Evolutionary conservation across 192 early-diverging fungal genomes (phyloP), one percentile per base, ranked within the genome.

Genomic region (Coemansia sp.): DNA sequence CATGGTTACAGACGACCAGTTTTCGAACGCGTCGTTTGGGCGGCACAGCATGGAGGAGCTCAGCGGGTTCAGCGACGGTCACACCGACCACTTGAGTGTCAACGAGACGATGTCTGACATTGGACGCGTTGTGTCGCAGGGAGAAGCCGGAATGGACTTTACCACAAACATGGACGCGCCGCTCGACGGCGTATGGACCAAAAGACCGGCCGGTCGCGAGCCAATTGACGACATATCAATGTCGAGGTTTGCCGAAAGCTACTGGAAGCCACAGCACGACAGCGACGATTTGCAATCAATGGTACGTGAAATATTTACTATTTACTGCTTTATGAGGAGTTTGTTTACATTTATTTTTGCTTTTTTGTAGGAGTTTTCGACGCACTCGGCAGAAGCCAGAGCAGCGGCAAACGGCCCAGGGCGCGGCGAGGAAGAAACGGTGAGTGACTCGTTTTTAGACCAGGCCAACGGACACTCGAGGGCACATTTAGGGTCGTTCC

Each of bases 121-220:
- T 53, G 74, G 74, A 0, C 59, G 64, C 8, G 68, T 66, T 1
- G 74, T 75, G 60, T 69, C 74, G 26, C 72, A 75, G 54, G 52
- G 17, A 5, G 74, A 75, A 26, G 62, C 74, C 0, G 64, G 67
- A 12, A 69, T 75, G 74, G 74, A 69, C 50, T 75, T 75, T 60
- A 61, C 59, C 2, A 65, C 67, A 5, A 62, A 75, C 36, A 23
- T 75, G 40, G 64, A 69, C 7, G 68, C 62, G 20, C 66, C 74
- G 2, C 54, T 75, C 64, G 74, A 70, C 36, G 67, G 74, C 4
- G 66, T 75, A 25, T 64, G 61, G 42, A 4, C 23, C 17, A 38
- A 52, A 42, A 26, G 53, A 17, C 26, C 25, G 14, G 59, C 37
- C 10, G 52, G 31, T 5, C 58, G 4, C 3, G 40, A 26, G 9